phyloP scores from a whole-genome alignment of 2,329 filamentous ascomycete genomes.

The Byssochlamys sp. region DNA sequence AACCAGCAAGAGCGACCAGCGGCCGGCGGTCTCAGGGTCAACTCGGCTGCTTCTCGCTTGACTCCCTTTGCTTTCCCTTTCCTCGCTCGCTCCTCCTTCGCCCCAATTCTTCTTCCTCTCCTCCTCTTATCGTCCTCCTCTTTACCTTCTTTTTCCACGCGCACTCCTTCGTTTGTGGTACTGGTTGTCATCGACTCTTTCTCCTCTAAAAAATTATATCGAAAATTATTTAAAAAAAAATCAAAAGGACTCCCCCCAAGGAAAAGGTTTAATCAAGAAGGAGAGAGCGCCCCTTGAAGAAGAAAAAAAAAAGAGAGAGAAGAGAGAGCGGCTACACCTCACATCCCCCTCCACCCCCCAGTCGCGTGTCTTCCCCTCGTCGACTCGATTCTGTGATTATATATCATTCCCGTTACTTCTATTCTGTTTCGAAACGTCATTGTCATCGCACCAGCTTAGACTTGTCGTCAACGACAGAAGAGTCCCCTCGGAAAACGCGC shows the following conservation, averaged over 20 bases:
- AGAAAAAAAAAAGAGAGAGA: not conserved
- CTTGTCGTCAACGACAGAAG: not conserved
- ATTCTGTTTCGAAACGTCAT: not conserved
- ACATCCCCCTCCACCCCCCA: not conserved
- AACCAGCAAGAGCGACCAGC: slow-evolving; percentile 1
- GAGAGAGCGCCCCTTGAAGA: too few species aligned
- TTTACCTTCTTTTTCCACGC: slow-evolving; percentile 12
- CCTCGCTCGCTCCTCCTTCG: not conserved
- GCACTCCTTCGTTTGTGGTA: slow-evolving; percentile 23
- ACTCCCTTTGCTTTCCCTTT: not conserved
- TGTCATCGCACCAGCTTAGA: not conserved
- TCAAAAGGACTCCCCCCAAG: slow-evolving; percentile 4
- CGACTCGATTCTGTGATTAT: not conserved
- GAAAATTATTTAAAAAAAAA: slow-evolving; percentile 12
- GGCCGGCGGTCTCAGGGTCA: slow-evolving; percentile 8
- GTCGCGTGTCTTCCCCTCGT: not conserved
- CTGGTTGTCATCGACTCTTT: slow-evolving; percentile 10
- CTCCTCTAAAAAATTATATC: slow-evolving; percentile 8
- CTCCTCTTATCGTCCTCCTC: slow-evolving; percentile 13
- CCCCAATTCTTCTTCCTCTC: slow-evolving; percentile 13
- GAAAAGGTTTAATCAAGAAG: not conserved
- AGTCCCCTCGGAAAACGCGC: not conserved
- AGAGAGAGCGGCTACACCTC: not conserved
- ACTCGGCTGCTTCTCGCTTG: not conserved
- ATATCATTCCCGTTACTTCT: not conserved